phyloP scores from a whole-genome alignment of 129 eudicot genomes.

The Flaveria bidentis region DNA sequence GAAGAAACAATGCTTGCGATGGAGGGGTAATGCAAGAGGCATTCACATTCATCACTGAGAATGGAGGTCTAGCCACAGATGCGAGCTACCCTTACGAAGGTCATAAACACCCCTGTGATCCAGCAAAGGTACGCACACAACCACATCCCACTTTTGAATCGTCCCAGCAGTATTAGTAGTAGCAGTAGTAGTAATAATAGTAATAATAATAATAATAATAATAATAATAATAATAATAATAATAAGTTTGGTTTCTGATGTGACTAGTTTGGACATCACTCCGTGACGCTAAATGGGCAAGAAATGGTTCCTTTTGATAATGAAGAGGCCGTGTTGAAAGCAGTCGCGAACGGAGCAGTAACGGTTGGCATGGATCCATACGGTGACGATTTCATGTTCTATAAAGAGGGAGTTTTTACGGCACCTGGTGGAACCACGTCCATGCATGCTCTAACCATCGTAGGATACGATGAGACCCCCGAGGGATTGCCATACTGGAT shows the following conservation, averaged over 20 bases:
- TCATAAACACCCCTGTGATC: slow-evolving; percentile 50
- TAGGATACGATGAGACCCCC: slow-evolving; percentile 23
- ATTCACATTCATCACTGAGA: slow-evolving; percentile 48
- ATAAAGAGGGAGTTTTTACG: slow-evolving; percentile 61
- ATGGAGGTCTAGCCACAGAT: slow-evolving; percentile 65
- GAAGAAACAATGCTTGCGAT: slow-evolving; percentile 55
- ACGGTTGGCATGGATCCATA: slow-evolving; percentile 57
- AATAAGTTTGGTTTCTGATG: too few relatives aligned
- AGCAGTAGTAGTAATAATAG: too few relatives aligned
- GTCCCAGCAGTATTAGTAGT: too few relatives aligned
- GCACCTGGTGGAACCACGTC: slow-evolving; percentile 59
- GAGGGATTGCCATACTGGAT: slow-evolving; percentile 25
- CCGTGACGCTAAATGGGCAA: slow-evolving; percentile 47
- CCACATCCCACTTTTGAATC: too few relatives aligned
- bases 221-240: too few relatives aligned
- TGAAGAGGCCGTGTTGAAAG: slow-evolving; percentile 58
- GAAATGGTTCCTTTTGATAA: slow-evolving; percentile 44
- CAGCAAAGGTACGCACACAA: slow-evolving; percentile 40
- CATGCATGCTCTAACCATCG: slow-evolving; percentile 33
- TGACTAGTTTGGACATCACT: slow-evolving; percentile 25
- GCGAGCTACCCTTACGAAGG: slow-evolving; percentile 60
- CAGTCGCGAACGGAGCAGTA: slow-evolving; percentile 61
- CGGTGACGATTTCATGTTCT: slow-evolving; percentile 53
- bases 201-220: too few relatives aligned
- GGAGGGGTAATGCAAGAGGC: slow-evolving; percentile 75